A percentile compares a stretch with the other conserved stretches of the same genome.
Conservation (phyloP, 768 basidiomycete genomes). For the Amanita inopinata region DNA sequence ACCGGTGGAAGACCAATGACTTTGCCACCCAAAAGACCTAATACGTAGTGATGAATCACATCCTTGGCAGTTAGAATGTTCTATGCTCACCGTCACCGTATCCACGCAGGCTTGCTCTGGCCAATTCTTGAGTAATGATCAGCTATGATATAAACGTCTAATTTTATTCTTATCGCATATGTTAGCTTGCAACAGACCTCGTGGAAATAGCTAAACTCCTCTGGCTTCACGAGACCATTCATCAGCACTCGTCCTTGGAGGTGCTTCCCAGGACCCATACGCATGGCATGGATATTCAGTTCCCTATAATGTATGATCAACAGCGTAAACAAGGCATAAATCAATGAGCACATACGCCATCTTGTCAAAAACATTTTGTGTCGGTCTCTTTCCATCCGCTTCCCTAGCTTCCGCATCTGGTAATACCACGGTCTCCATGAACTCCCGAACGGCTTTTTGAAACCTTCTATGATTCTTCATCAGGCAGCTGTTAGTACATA, state of each 20-base stretch:
- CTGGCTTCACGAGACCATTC: slow-evolving; percentile 73
- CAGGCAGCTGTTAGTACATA: not conserved
- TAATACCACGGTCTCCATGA: slow-evolving; percentile 55
- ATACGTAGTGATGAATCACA: slow-evolving; percentile 14
- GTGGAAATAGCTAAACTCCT: slow-evolving; percentile 90
- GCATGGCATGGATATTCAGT: slow-evolving; percentile 79
- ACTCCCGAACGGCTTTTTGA: slow-evolving; percentile 49
- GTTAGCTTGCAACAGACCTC: slow-evolving; percentile 31
- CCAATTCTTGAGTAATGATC: slow-evolving; percentile 78
- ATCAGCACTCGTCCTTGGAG: slow-evolving; percentile 75
- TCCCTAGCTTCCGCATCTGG: slow-evolving; percentile 60
- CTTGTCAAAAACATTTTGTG: slow-evolving; percentile 67
- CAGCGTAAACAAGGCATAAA: no score
- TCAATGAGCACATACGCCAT: slow-evolving; percentile 85
- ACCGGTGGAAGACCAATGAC: slow-evolving; percentile 85
- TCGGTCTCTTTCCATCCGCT: slow-evolving; percentile 80
- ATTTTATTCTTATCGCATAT: not conserved
- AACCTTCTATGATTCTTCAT: slow-evolving; percentile 44
- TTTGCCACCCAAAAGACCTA: slow-evolving; percentile 60
- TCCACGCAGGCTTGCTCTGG: slow-evolving; percentile 59
- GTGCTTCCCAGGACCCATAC: slow-evolving; percentile 90
- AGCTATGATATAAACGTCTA: slow-evolving; percentile 30
- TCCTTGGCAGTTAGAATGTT: not conserved
- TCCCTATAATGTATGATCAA: slow-evolving; percentile 45
- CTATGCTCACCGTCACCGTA: slow-evolving; percentile 63